A percentile compares a stretch with the other conserved stretches of the same genome.
phyloP scores from a whole-genome alignment of 345 rosid species.

The Sonneratia caseolaris region DNA sequence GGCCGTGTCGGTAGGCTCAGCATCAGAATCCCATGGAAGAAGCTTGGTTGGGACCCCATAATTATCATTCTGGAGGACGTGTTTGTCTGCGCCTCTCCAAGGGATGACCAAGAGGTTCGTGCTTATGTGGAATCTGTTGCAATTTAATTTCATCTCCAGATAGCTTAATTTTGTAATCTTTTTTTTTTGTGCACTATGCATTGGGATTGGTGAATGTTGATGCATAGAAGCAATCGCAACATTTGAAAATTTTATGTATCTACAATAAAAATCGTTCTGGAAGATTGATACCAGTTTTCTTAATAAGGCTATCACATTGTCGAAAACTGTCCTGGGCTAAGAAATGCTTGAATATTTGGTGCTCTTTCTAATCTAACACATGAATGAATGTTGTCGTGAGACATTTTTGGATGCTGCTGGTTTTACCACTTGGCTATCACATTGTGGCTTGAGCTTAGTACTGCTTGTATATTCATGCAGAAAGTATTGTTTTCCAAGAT shows the following conservation, averaged over 20 bases:
- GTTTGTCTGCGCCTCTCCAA: constrained; percentile 50
- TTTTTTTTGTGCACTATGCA: neutral
- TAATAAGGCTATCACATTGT: neutral
- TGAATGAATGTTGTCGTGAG: neutral
- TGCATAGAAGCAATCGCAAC: neutral
- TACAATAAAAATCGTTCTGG: too few relatives aligned
- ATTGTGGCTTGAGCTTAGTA: neutral
- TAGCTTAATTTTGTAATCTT: neutral
- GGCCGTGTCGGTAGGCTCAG: constrained; percentile 73
- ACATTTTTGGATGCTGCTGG: neutral
- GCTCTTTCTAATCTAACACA: neutral
- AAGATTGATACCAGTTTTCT: neutral
- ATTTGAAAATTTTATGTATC: too few relatives aligned
- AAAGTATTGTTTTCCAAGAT: neutral
- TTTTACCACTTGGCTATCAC: neutral
- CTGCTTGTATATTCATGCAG: neutral
- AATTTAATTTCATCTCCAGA: neutral
- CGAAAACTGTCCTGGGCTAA: neutral
- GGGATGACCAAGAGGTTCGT: constrained; percentile 68
- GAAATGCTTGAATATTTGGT: neutral
- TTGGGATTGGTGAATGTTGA: neutral
- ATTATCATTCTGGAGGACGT: constrained; percentile 67
- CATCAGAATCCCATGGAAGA: constrained; percentile 77
- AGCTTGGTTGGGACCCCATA: constrained; percentile 63
- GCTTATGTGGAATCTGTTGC: neutral